These are phyloP conservation scores for Cryptococcus sp. DNA, from an alignment of 1,284 basidiomycete species.

Conservation along the genomic window DNA sequence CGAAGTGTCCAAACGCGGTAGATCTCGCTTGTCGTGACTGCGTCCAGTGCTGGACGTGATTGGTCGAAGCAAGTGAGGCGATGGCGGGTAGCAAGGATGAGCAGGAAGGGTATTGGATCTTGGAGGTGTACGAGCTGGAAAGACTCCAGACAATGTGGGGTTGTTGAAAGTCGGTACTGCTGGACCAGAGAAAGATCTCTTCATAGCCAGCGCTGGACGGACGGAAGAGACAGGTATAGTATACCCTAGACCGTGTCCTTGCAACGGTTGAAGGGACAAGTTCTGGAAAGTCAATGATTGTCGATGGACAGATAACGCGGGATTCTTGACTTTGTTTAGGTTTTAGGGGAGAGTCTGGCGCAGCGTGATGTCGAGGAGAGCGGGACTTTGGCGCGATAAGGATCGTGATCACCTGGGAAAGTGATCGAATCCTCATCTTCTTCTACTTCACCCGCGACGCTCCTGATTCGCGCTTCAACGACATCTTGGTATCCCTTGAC, in stretches of 20 bases:
- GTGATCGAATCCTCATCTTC: not conserved
- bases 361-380: not conserved
- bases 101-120: conserved; percentile 2
- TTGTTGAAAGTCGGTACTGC: not conserved
- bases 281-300: conserved; percentile 24
- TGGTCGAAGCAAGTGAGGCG: not conserved
- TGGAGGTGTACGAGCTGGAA: not conserved
- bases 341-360: conserved; percentile 1
- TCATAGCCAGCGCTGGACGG: not conserved
- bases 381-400: not conserved
- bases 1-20: conserved; percentile 3
- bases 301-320: conserved; percentile 11
- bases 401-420: not conserved
- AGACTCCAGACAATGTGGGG: not conserved
- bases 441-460: not conserved
- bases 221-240: not conserved
- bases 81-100: not conserved
- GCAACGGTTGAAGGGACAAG: conserved; percentile 10
- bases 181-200: not conserved
- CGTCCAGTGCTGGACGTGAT: conserved; percentile 3
- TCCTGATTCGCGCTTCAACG: not conserved
- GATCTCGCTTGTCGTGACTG: conserved; percentile 1
- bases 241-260: conserved; percentile 11
- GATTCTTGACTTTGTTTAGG: not conserved
- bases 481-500: not conserved